These are phyloP conservation scores for Phyllosticta citriasiana DNA, from an alignment of 2,329 filamentous ascomycete genomes.

Conservation along the genomic window DNA sequence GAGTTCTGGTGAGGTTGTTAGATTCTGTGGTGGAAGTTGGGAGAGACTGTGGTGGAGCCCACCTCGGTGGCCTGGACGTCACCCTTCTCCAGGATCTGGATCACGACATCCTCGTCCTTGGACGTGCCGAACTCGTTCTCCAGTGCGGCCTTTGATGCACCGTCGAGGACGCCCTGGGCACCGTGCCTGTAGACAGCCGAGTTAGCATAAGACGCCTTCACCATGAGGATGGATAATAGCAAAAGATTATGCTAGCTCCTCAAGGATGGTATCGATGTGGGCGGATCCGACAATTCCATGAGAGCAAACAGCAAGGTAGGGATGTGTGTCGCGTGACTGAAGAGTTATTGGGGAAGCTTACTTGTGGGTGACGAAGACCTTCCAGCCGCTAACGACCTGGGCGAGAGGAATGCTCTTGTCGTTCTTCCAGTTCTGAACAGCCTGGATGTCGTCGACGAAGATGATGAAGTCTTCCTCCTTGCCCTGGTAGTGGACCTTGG, in stretches of 20 bases:
- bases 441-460: slow-evolving; percentile 51
- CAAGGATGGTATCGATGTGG: background rate
- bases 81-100: slow-evolving; percentile 70
- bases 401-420: slow-evolving; percentile 72
- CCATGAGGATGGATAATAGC: background rate
- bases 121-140: slow-evolving; percentile 81
- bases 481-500: slow-evolving; percentile 83
- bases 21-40: background rate
- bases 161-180: slow-evolving; percentile 67
- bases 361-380: slow-evolving; percentile 85
- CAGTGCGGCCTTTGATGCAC: slow-evolving; percentile 62
- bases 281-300: background rate
- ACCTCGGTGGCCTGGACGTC: slow-evolving; percentile 53
- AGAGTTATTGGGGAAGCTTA: slow-evolving; percentile 39
- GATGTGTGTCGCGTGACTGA: background rate
- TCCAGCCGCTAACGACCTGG: slow-evolving; percentile 78
- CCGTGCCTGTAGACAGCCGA: slow-evolving; percentile 55
- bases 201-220: background rate
- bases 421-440: slow-evolving; percentile 69
- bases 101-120: slow-evolving; percentile 70
- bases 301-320: background rate
- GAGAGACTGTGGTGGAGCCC: slow-evolving; percentile 16
- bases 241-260: background rate
- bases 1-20: slow-evolving; percentile 10
- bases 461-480: slow-evolving; percentile 57